These are phyloP conservation scores for Exidia glandulosa DNA, from an alignment of 768 basidiomycete genomes.

Conservation along the genomic window DNA sequence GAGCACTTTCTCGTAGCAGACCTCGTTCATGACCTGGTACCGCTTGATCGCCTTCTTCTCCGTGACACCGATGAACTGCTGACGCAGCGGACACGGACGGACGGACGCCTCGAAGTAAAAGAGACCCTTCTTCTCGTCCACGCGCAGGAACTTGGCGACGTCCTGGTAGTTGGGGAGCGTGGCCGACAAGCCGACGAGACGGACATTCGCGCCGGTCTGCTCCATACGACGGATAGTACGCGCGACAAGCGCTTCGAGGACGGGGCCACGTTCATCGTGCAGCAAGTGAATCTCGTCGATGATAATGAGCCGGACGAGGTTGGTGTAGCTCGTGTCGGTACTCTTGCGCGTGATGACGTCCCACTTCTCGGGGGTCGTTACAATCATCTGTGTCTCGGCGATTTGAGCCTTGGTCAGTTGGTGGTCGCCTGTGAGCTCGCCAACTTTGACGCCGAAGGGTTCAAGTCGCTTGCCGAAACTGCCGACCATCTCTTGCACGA, in stretches of 20 bases:
- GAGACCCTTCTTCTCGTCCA: constrained; percentile 81
- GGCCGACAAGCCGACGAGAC: constrained; percentile 89
- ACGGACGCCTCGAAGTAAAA: constrained; percentile 97
- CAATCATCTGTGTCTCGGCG: constrained; percentile 92
- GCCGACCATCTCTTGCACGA: constrained; percentile 98
- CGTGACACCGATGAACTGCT: constrained; percentile 94
- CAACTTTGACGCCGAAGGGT: constrained; percentile 69
- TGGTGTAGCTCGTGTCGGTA: constrained; percentile 93
- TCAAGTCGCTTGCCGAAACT: constrained; percentile 75
- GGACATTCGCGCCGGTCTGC: constrained; percentile 85
- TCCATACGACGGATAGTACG: constrained; percentile 90
- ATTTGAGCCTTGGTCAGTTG: constrained; percentile 99
- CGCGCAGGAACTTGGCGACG: constrained; percentile 93
- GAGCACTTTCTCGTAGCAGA: constrained; percentile 97
- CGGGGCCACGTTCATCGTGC: constrained; percentile 96
- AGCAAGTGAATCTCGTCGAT: constrained; percentile 97
- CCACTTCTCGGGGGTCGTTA: constrained; percentile 99
- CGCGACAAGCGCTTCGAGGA: constrained; percentile 83
- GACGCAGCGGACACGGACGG: constrained; percentile 88
- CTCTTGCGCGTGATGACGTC: constrained; percentile 98
- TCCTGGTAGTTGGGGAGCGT: constrained; percentile 98
- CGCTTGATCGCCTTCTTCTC: constrained; percentile 99
- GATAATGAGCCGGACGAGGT: constrained; percentile 90
- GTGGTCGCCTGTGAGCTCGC: constrained; percentile 92
- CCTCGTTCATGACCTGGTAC: constrained; percentile 96